Evolutionary conservation across 495 filamentous ascomycete species (phyloP), one percentile per base, ranked within the genome.

Genomic region (Penicillium silybi): DNA sequence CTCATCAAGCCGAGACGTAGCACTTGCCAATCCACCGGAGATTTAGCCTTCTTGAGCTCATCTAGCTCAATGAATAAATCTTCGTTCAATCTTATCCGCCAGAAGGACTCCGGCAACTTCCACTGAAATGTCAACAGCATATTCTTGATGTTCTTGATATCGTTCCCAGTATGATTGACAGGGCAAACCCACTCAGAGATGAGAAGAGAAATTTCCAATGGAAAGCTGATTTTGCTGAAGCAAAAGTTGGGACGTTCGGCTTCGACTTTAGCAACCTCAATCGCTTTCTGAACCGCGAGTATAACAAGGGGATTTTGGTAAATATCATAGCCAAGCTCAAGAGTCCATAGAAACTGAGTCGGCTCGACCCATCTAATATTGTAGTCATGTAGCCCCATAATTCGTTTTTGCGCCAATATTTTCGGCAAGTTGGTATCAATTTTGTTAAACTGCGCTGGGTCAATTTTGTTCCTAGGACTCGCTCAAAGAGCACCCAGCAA

Each of bases 91-190:
- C 54, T 32, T 25, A 6, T 16, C 48, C 29, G 44, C 49, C 49
- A 57, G 25, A 57, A 52, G 22, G 39, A 48, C 11, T 34, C 41
- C 17, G 54, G 49, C 7, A 52, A 17, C 34, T 44, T 6, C 48
- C 49, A 57, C 4, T 44, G 27, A 52, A 57, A 52, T 13, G 13
- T 40, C 19, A 48, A 29, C 20, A 57, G 54, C 40, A 57, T 44
- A 52, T 57, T 52, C 15, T 19, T 32, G 29, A 48, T 25, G 23
- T 48, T 43, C 18, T 38, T 10, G 15, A 52, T 32, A 43, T 48
- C n/a, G n/a, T 34, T 15, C 11, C 2, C 15, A 5, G 42, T 56
- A 41, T 56, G 44, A 1, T 41, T n/a, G 9, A 27, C 13, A n/a
- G 42, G 46, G 27, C 53, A 56, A 35, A 46, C 25, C 10, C 26